These are phyloP conservation scores for Endocalyx cinctus DNA, from an alignment of 2,329 filamentous ascomycete species.

Conservation along the genomic window DNA sequence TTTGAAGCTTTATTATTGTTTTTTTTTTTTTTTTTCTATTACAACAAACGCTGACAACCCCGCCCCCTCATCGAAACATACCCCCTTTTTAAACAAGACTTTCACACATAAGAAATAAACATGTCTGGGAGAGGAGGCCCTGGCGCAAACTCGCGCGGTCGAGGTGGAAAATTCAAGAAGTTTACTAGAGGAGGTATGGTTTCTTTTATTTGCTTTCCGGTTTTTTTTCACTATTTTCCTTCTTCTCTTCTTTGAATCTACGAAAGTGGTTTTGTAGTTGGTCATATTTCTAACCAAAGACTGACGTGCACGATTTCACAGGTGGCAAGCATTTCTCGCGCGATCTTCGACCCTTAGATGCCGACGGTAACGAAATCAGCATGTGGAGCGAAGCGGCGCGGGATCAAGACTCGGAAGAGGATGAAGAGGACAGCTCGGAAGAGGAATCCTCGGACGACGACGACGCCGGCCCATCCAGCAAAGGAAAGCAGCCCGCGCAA, in stretches of 20 bases:
- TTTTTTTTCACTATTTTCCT: too few relatives aligned
- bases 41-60: too few relatives aligned
- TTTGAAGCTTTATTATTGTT: too few relatives aligned
- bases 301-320: slow-evolving; percentile 32
- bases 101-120: too few relatives aligned
- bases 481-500: slow-evolving; percentile 37
- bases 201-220: slow-evolving; percentile 1
- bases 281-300: too few relatives aligned
- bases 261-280: too few relatives aligned
- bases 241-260: too few relatives aligned
- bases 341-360: slow-evolving; percentile 81
- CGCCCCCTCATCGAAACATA: too few relatives aligned
- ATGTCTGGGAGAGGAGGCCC: slow-evolving; percentile 42
- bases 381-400: slow-evolving; percentile 71
- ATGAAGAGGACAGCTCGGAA: slow-evolving; percentile 44
- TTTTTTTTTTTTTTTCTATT: background rate
- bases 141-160: slow-evolving; percentile 60
- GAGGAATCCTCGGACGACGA: slow-evolving; percentile 41
- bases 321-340: slow-evolving; percentile 95
- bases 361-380: slow-evolving; percentile 81
- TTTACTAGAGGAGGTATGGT: slow-evolving; percentile 79
- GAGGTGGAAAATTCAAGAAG: slow-evolving; percentile 93
- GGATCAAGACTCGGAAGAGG: slow-evolving; percentile 45
- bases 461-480: slow-evolving; percentile 38
- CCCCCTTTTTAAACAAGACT: too few relatives aligned